Evolutionary conservation across 1,139 yeast genomes (phyloP).

Genomic region (Candida labiduridarum): DNA sequence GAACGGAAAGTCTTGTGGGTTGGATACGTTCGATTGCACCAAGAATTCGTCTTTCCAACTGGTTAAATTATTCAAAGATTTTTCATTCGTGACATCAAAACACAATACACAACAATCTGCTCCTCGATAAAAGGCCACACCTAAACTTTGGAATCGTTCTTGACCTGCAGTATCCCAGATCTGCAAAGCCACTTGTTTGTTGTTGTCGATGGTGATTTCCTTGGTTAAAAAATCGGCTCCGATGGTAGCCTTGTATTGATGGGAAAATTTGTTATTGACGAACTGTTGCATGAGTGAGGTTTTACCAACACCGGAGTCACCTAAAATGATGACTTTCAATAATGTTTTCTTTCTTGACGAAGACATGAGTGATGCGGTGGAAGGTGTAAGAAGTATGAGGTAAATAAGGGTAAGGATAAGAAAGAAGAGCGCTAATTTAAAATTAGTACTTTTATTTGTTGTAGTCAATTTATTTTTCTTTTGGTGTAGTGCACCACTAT

Average conservation of each 20-base stretch:
- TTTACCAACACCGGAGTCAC: slow-evolving; percentile 98
- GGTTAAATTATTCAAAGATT: slow-evolving; percentile 85
- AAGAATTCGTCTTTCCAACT: slow-evolving; percentile 96
- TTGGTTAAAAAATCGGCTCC: slow-evolving; percentile 97
- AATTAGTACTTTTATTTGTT: not conserved
- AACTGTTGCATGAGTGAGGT: slow-evolving; percentile 96
- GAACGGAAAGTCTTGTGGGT: slow-evolving; percentile 95
- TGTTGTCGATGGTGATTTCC: slow-evolving; percentile 81
- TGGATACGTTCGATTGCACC: slow-evolving; percentile 88
- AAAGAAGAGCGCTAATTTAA: not conserved
- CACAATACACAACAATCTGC: slow-evolving; percentile 98
- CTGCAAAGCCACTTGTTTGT: slow-evolving; percentile 76
- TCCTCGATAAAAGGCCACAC: slow-evolving; percentile 97
- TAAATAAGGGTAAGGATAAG: not conserved
- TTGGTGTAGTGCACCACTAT: not conserved
- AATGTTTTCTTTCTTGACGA: slow-evolving; percentile 85
- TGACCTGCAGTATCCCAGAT: slow-evolving; percentile 99
- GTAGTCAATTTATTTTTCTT: slow-evolving; percentile 1
- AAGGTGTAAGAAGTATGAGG: not conserved
- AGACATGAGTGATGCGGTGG: slow-evolving; percentile 50
- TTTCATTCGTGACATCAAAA: slow-evolving; percentile 91
- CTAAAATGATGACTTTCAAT: slow-evolving; percentile 89
- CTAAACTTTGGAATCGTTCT: slow-evolving; percentile 93
- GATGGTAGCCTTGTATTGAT: slow-evolving; percentile 96
- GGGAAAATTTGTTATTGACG: slow-evolving; percentile 91